These are phyloP conservation scores for Tinospora cordifolia DNA, from an alignment of 164 flowering plant genomes.

Conservation along the genomic window DNA sequence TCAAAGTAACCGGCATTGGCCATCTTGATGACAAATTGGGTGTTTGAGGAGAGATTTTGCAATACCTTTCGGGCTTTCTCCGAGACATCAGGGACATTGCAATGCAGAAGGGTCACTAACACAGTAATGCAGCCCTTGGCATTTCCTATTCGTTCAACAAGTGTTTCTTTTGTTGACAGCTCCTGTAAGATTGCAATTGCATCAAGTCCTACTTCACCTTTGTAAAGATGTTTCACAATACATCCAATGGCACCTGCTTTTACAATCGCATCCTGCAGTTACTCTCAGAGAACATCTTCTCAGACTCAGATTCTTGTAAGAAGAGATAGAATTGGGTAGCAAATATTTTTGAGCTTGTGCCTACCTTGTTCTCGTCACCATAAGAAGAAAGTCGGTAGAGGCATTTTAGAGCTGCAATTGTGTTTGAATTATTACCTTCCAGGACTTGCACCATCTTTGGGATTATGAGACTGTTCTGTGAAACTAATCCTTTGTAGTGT, in stretches of 20 bases:
- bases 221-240: constrained; percentile 19
- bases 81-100: constrained; percentile 9
- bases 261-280: constrained; percentile 18
- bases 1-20: constrained; percentile 19
- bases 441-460: constrained; percentile 17
- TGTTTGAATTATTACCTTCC: constrained; percentile 9
- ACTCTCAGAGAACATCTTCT: not conserved
- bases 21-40: constrained; percentile 16
- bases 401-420: constrained; percentile 24
- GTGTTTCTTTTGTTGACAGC: constrained; percentile 12
- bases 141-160: constrained; percentile 18
- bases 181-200: constrained; percentile 14
- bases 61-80: constrained; percentile 7
- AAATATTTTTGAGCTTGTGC: not conserved
- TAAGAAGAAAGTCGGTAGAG: constrained; percentile 18
- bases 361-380: constrained; percentile 22
- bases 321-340: not conserved
- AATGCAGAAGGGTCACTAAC: constrained; percentile 19
- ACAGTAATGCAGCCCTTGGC: constrained; percentile 18
- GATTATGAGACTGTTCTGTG: constrained; percentile 14
- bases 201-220: constrained; percentile 14
- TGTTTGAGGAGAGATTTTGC: constrained; percentile 14
- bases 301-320: not conserved
- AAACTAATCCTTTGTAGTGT: constrained; percentile 8
- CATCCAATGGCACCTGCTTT: constrained; percentile 15